A percentile compares a stretch with the other conserved stretches of the same genome.
Conservation (phyloP, 495 filamentous ascomycete genomes). For the Amorphotheca resinae region DNA sequence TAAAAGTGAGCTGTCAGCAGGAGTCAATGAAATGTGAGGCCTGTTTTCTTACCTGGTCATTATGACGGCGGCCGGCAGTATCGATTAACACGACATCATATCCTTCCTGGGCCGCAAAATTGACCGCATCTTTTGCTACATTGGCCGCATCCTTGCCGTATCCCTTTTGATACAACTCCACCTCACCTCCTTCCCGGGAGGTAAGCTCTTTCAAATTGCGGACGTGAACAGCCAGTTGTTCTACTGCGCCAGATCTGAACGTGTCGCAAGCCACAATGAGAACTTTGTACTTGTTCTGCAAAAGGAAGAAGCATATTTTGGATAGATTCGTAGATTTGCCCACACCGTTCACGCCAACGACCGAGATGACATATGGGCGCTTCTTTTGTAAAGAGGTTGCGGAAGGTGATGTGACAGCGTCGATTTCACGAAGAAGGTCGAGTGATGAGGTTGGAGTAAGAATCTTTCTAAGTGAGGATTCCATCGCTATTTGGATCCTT, state of each 20-base stretch:
- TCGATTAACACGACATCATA: constrained; percentile 96
- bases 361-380: constrained; percentile 90
- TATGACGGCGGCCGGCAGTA: constrained; percentile 88
- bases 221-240: constrained; percentile 90
- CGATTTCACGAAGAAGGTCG: constrained; percentile 87
- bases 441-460: constrained; percentile 90
- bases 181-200: constrained; percentile 64
- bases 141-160: constrained; percentile 96
- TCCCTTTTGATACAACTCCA: constrained; percentile 90
- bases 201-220: constrained; percentile 80
- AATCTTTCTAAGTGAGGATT: constrained; percentile 82
- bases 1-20: constrained; percentile 21
- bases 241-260: constrained; percentile 93
- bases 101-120: constrained; percentile 55
- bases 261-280: constrained; percentile 93
- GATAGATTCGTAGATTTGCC: constrained; percentile 94
- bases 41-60: constrained; percentile 49
- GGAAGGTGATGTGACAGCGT: constrained; percentile 56
- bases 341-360: constrained; percentile 96
- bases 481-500: constrained; percentile 71
- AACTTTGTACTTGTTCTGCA: constrained; percentile 95
- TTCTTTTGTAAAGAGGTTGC: constrained; percentile 38
- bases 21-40: neutral
- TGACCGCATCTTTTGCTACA: constrained; percentile 86
- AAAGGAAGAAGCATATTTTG: constrained; percentile 93